Evolutionary conservation across 352 stramenopile species (phyloP).

Genomic region (Pythium scleroteichum): DNA sequence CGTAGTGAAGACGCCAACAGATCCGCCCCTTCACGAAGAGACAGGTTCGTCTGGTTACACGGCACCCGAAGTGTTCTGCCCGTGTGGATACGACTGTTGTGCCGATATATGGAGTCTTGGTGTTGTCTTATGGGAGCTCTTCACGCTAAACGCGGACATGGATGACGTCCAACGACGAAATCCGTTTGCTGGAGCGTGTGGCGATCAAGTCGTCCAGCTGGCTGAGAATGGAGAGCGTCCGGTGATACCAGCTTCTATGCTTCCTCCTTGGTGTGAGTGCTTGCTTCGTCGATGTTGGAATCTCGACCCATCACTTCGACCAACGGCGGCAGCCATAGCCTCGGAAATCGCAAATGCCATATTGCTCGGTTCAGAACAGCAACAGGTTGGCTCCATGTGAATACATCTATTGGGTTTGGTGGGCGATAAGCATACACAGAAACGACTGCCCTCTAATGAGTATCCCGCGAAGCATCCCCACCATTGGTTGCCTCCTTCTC

Average conservation of each 20-base stretch:
- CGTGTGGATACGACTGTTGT: slow-evolving; percentile 20
- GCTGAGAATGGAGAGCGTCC: slow-evolving; percentile 16
- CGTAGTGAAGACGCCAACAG: slow-evolving; percentile 2
- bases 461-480: not conserved
- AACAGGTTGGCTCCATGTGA: slow-evolving; percentile 5
- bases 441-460: slow-evolving; percentile 6
- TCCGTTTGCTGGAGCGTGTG: slow-evolving; percentile 13
- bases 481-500: slow-evolving; percentile 24
- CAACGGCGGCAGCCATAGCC: slow-evolving; percentile 9
- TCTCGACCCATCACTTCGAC: slow-evolving; percentile 14
- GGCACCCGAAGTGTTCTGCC: slow-evolving; percentile 26
- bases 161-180: slow-evolving; percentile 1
- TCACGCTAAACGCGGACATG: not conserved
- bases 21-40: slow-evolving; percentile 19
- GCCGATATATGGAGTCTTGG: slow-evolving; percentile 29
- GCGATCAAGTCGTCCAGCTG: slow-evolving; percentile 20
- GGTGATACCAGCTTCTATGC: not conserved
- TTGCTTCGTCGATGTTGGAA: slow-evolving; percentile 20
- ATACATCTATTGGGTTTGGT: slow-evolving; percentile 16
- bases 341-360: not conserved
- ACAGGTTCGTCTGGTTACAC: slow-evolving; percentile 27
- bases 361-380: not conserved
- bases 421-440: not conserved
- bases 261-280: not conserved
- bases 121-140: slow-evolving; percentile 28